Evolutionary conservation across 2,329 filamentous ascomycete genomes (phyloP).

Genomic region (Colletotrichum tropicicola): DNA sequence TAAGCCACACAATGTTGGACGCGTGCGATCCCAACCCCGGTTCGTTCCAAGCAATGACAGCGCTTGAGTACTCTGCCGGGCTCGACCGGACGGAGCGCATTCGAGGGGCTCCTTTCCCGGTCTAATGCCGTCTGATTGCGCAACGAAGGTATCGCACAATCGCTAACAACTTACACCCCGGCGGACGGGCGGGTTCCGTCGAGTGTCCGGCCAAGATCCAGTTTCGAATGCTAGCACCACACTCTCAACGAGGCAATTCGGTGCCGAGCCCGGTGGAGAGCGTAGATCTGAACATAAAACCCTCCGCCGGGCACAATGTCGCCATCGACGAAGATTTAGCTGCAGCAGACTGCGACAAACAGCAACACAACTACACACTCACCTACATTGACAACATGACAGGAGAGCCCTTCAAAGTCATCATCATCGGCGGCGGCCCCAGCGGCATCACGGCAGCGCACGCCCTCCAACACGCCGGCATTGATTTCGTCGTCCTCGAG

Average conservation of each 20-base stretch:
- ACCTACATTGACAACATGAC: constrained; percentile 36
- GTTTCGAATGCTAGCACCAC: no score
- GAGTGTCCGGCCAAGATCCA: no score
- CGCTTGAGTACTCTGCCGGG: no score
- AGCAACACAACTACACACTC: not conserved
- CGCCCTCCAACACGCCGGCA: constrained; percentile 39
- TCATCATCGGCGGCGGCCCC: constrained; percentile 43
- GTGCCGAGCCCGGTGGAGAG: not conserved
- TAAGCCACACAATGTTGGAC: no score
- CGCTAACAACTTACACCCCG: no score
- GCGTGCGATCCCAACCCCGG: no score
- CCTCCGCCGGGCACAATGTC: constrained; percentile 8
- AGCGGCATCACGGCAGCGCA: constrained; percentile 40
- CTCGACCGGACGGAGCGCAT: no score
- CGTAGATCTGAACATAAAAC: not conserved
- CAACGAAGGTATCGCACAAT: no score
- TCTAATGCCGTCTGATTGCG: no score
- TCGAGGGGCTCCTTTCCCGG: no score
- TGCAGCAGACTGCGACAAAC: not conserved
- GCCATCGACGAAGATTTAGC: not conserved
- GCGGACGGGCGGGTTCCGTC: no score
- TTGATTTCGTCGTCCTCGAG: constrained; percentile 46
- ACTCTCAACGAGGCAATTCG: not conserved
- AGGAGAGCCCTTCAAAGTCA: constrained; percentile 34
- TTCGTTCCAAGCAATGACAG: no score